Base-by-base conservation (phyloP, 441 rosid species). In the Kokia cookei region DNA sequence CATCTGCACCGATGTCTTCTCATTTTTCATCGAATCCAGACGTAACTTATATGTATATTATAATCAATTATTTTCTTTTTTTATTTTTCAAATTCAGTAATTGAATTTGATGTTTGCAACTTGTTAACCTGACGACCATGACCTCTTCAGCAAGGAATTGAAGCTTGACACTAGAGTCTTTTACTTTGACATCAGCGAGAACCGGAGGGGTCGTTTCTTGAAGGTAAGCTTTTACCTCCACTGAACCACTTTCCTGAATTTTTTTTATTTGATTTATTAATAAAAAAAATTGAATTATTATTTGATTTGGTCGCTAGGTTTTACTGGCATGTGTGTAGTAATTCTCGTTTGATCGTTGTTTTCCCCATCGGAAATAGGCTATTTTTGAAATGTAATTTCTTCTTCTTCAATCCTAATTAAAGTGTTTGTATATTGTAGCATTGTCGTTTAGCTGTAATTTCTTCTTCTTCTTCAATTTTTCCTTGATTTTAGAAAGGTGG, bases 401-500 rank as follows among this genome's bases (percentile, higher is more conserved):
- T 62, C n/a, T 35, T 32, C 24, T 7, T 32, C 15, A 24, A 15
- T 35, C 9, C 9, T 42, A 19, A 51, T 42, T 22, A 14, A 27
- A 48, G 58, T 48, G 57, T 47, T 48, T 67, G 19, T 15, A 10
- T 15, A 2, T 19, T 0, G 15, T n/a, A 27, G 24, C 19, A 67
- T 67, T 50, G 42, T 48, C 27, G 43, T 48, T 47, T 37, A 17
- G 4, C 19, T 22, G 29, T 40, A 8, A 35, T 64, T 72, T 51
- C 61, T 43, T 29, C 2, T 61, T 59, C 64, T 63, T 4, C 91
- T 95, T 80, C 97, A 88, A 70, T 90, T 91, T 85, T 93, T 82
- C 80, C 92, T 95, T 65, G 97, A 88, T 81, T 93, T 89, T 50
- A 97, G 99, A 15, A 98, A 96, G 62, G 68, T 86, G 71, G 97